Evolutionary conservation across 1,139 yeast species (phyloP), one percentile per base, ranked within the genome.

Genomic region (Spencermartinsiella ligniputridi): DNA sequence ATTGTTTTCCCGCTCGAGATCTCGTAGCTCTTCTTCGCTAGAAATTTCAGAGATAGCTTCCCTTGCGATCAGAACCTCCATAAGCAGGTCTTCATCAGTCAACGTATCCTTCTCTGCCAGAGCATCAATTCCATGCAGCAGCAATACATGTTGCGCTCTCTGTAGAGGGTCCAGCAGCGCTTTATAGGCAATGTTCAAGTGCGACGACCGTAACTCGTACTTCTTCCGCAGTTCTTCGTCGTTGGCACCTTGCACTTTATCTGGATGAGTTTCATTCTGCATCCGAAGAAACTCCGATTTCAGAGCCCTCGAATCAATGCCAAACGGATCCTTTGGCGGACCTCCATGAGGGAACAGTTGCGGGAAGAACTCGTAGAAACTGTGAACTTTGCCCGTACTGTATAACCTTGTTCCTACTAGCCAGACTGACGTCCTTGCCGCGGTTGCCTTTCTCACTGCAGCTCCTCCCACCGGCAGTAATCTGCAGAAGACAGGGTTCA

Each of bases 181-280:
- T 16, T 81, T 70, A 62, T 86, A 90, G 0, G 96, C 97, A 41
- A 74, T 76, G 60, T 90, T 89, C 37, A 90, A 68, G 43, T 73
- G 63, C 4, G 84, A 70, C 2, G 87, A 77, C 21, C 60, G 64
- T 13, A 55, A 63, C 27, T 63, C 64, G 40, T 55, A 32, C 45
- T 56, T 27, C 46, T 51, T 3, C 41, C 51, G 48, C 15, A 41
- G 17, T 29, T 50, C 53, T n/a, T 52, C 50, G 4, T 50, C 60
- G 9, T 47, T 45, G 16, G 56, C 48, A 68, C 72, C 48, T n/a
- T 27, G 32, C 66, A 66, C 42, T 70, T 60, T 70, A 61, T 90
- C 98, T 0, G 98, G 98, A 59, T 90, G 98, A 42, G 78, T 74
- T 49, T 74, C 69, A 33, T 85, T 76, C 61, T 92, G 97, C 32